Conservation (phyloP, 78 protist genomes). For the slime mould (Dictyostelium discoideum) region DNA sequence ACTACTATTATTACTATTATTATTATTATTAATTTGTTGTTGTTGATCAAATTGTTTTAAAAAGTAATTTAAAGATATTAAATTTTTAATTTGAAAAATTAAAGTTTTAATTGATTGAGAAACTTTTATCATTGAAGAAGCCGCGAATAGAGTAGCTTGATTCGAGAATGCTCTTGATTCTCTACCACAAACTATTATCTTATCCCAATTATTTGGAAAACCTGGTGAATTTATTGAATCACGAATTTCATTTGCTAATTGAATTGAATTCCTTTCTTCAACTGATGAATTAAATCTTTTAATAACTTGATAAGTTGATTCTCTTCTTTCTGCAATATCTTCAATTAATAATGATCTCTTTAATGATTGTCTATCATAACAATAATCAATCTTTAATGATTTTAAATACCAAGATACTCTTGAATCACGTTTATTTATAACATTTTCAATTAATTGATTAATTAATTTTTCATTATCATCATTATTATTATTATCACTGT, state of each 20-base stretch:
- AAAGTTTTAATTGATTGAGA: neutral
- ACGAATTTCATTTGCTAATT: slow-evolving; percentile 53
- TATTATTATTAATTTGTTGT: neutral
- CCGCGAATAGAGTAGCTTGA: slow-evolving; percentile 69
- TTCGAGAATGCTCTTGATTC: slow-evolving; percentile 77
- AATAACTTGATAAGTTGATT: slow-evolving; percentile 13
- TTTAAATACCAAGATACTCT: slow-evolving; percentile 52
- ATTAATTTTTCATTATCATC: neutral
- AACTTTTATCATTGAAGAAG: slow-evolving; percentile 1
- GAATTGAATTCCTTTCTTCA: slow-evolving; percentile 25
- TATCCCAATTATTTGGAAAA: neutral
- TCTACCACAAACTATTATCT: slow-evolving; percentile 55
- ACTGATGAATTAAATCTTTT: neutral
- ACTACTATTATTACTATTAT: neutral
- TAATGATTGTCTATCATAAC: slow-evolving; percentile 42
- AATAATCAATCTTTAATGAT: slow-evolving; percentile 21
- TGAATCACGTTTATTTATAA: slow-evolving; percentile 9
- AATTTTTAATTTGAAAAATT: neutral
- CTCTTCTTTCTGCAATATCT: slow-evolving; percentile 21
- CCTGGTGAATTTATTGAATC: neutral
- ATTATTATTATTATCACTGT: too few species aligned
- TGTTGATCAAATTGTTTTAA: neutral
- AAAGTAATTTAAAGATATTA: neutral
- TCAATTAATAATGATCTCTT: slow-evolving; percentile 20
- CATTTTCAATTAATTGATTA: neutral